Percentiles rank a stretch among this genome's conserved stretches.
Evolutionary conservation across 805 yeast genomes (phyloP).

Genomic region (Isabelozyma pseudorhagii): DNA sequence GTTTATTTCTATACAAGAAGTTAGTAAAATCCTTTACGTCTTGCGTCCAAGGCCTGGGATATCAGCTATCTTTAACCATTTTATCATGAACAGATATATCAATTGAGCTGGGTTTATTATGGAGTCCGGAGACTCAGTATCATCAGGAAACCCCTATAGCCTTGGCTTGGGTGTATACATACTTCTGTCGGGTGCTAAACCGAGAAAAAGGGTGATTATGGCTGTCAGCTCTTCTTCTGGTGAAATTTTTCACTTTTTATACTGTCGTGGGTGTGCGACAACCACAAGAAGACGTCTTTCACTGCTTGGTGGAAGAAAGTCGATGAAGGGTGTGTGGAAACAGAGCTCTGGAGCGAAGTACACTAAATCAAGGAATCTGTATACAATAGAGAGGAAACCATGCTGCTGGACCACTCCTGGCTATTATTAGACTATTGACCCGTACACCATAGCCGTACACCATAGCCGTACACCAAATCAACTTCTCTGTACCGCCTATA

Average conservation of each 20-base stretch:
- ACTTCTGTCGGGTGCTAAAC: not conserved
- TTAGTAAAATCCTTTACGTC: not conserved
- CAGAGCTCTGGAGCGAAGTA: too few species aligned
- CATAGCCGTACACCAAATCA: not conserved
- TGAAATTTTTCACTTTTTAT: not conserved
- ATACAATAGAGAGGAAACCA: too few species aligned
- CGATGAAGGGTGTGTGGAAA: too few species aligned
- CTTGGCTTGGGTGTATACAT: not conserved
- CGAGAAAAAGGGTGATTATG: not conserved
- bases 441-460: not conserved
- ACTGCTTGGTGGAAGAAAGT: too few species aligned
- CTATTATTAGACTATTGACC: not conserved
- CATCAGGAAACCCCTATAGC: conserved; percentile 19
- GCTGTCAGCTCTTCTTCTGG: not conserved
- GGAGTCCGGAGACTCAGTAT: conserved; percentile 40
- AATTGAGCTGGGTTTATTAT: conserved; percentile 43
- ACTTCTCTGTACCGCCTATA: not conserved
- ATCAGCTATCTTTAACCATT: conserved; percentile 24
- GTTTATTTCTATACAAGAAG: not conserved
- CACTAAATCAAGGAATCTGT: too few species aligned
- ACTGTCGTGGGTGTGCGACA: not conserved
- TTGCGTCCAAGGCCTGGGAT: not conserved
- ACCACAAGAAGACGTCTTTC: not conserved
- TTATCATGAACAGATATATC: conserved; percentile 41
- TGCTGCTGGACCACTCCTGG: too few species aligned